Evolutionary conservation across 2,329 filamentous ascomycete genomes (phyloP).

Genomic region (Claviceps paspali): DNA sequence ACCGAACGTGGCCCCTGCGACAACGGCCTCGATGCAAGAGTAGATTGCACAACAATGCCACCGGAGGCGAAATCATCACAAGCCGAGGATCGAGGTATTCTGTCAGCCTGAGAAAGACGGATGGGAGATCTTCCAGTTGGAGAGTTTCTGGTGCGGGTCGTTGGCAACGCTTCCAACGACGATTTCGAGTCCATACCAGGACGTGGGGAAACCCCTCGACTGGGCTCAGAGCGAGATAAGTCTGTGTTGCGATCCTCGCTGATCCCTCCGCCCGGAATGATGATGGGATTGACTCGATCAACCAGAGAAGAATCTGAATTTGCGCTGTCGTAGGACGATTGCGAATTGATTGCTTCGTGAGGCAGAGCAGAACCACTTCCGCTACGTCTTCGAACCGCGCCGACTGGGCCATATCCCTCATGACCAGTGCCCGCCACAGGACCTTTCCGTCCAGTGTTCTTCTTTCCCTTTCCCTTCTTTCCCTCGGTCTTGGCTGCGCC

Average conservation of each 20-base stretch:
- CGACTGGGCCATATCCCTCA: slow-evolving; percentile 63
- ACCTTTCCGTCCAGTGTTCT: slow-evolving; percentile 44
- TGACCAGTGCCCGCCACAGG: slow-evolving; percentile 88
- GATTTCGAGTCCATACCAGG: slow-evolving; percentile 27
- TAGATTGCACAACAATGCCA: slow-evolving; percentile 29
- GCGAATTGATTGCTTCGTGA: slow-evolving; percentile 27
- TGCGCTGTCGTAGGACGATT: slow-evolving; percentile 35
- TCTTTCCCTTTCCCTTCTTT: slow-evolving; percentile 18
- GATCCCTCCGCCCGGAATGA: slow-evolving; percentile 49
- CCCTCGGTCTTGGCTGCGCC: slow-evolving; percentile 34
- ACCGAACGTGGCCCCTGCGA: slow-evolving; percentile 33
- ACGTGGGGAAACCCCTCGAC: slow-evolving; percentile 28
- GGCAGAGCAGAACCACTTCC: slow-evolving; percentile 36
- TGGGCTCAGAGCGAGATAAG: slow-evolving; percentile 24
- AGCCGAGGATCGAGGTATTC: too few species aligned
- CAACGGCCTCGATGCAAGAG: slow-evolving; percentile 39
- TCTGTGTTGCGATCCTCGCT: slow-evolving; percentile 42
- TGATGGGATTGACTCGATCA: slow-evolving; percentile 48
- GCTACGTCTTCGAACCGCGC: slow-evolving; percentile 46
- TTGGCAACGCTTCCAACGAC: slow-evolving; percentile 24
- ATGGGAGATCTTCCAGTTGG: slow-evolving; percentile 40
- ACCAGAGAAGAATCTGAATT: slow-evolving; percentile 42
- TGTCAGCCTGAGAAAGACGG: slow-evolving; percentile 20
- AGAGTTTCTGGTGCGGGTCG: slow-evolving; percentile 26
- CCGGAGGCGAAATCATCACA: slow-evolving; percentile 43